Evolutionary conservation across 1,284 basidiomycete species (phyloP).

Genomic region (Ceratobasidium sp.): DNA sequence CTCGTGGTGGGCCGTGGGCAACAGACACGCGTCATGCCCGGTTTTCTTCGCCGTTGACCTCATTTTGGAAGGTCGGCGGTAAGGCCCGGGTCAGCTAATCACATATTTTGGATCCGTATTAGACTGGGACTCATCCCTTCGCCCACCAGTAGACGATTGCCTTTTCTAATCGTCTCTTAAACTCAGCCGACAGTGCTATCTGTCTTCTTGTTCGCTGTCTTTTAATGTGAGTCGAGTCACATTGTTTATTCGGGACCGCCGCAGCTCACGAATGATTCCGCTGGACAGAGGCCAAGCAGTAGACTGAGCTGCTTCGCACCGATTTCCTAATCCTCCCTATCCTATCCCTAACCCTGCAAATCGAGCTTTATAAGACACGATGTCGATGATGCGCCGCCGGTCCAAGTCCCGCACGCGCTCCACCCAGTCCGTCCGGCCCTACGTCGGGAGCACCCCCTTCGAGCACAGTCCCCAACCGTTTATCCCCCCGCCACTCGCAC

Average conservation of each 20-base stretch:
- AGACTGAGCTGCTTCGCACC: slow-evolving; percentile 1
- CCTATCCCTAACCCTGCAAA: slow-evolving; percentile 7
- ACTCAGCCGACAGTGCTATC: slow-evolving; percentile 13
- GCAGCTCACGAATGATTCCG: neutral
- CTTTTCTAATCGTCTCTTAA: neutral
- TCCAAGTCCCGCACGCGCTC: slow-evolving; percentile 34
- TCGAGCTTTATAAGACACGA: neutral
- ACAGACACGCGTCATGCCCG: neutral
- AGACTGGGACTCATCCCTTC: slow-evolving; percentile 26
- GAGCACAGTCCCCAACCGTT: slow-evolving; percentile 41
- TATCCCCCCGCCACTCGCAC: slow-evolving; percentile 39
- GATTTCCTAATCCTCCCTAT: slow-evolving; percentile 19
- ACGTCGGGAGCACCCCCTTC: slow-evolving; percentile 38
- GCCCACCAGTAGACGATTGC: slow-evolving; percentile 17
- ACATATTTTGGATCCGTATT: slow-evolving; percentile 40
- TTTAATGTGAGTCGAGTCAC: slow-evolving; percentile 22
- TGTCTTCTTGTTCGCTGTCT: neutral
- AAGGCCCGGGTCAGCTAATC: slow-evolving; percentile 35
- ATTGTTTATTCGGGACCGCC: neutral
- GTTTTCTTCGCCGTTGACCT: slow-evolving; percentile 30
- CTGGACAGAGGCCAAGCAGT: too few relatives aligned
- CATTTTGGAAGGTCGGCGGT: slow-evolving; percentile 30
- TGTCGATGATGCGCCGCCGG: slow-evolving; percentile 31
- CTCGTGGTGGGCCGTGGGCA: neutral
- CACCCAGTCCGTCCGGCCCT: slow-evolving; percentile 26